Base-by-base conservation (phyloP, 345 rosid genomes). In the Cardamine resedifolia region DNA sequence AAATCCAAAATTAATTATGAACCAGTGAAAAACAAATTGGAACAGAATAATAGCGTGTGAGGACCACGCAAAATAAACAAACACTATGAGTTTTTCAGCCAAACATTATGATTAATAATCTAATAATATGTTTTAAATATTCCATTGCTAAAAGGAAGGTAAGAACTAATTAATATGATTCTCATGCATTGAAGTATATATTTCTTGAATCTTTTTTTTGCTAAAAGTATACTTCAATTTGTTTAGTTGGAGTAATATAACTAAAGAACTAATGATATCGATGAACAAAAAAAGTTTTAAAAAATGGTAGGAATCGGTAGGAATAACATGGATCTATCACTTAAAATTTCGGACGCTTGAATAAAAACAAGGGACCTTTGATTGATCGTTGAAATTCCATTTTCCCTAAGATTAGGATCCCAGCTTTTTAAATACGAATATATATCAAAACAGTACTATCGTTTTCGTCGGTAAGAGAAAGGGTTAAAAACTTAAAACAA, bases 51-150 rank as follows among this genome's bases (percentile, higher is more conserved):
- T 58, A 74, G 48, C 49, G 68, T 58, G 72, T 74, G 78, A 67
- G 71, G 68, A 73, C 77, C 77, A 73, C 59, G 65, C 19, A 44
- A 6, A 43, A 73, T 16, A 52, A 41, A 26, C 47, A 65, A 55
- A 26, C 64, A 23, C 31, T 64, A 10, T 45, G 14, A 21, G 7
- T 43, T 16, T 24, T 4, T 14, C 6, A 50, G 70, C 34, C 64
- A 72, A 30, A 41, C 49, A 64, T 64, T 48, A 65, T 65, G 66
- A 64, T 45, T 64, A 19, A 44, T 39, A 60, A 19, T 61, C 18
- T 39, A 51, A 15, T 62, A 20, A 39, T 49, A 48, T 48, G 28
- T 30, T 72, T 52, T 41, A 61, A 7, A 10, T 70, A 19, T 63
- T n/a, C 4, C 18, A 53, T 21, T 63, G 14, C 56, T 53, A 53